Base-by-base conservation (phyloP, 768 basidiomycete species). In the Pisolithus orientalis region DNA sequence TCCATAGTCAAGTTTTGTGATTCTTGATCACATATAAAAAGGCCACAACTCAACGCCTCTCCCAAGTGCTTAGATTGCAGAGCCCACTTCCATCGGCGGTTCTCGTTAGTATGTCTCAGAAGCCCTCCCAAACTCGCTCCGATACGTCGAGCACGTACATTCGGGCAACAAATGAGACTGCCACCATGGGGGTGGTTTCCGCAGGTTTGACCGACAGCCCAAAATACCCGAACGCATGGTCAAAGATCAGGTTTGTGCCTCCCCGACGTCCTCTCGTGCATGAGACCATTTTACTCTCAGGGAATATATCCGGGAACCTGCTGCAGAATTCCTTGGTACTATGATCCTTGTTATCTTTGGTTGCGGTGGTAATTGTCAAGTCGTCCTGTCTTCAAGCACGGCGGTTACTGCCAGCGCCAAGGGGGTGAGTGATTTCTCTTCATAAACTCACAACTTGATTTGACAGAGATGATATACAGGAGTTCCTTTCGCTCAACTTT, bases 261-360 rank as follows among this genome's bases (percentile, higher is more conserved):
- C 50, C 32, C 28, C 37, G 50, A 28, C 3, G 8, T 16, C 34
- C 39, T 13, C 42, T 39, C 49, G 24, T 29, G 17, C n/a, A 32
- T 34, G 21, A 25, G 8, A 43, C 52, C n/a, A 27, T 38, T 24
- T 21, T 10, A 6, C 37, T 44, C 38, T 40, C 53, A 80, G 82
- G 28, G 66, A 72, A 51, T 60, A 62, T 43, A 61, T 85, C 39
- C 73, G 79, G 53, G 84, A 87, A 65, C 77, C 82, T 16, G 75
- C 74, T 28, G 85, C 82, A 14, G 84, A 86, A 63, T 83, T 85
- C 57, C 59, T 84, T 40, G 84, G 83, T n/a, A 73, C 76, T 9
- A 75, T 76, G 60, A 68, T 85, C 27, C 67, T 85, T 8, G 69
- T 83, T 50, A 76, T 83, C 49, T 80, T 85, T 55, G 84, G 84